Conservation (phyloP, 768 basidiomycete genomes). For the Tulasnella calospora region DNA sequence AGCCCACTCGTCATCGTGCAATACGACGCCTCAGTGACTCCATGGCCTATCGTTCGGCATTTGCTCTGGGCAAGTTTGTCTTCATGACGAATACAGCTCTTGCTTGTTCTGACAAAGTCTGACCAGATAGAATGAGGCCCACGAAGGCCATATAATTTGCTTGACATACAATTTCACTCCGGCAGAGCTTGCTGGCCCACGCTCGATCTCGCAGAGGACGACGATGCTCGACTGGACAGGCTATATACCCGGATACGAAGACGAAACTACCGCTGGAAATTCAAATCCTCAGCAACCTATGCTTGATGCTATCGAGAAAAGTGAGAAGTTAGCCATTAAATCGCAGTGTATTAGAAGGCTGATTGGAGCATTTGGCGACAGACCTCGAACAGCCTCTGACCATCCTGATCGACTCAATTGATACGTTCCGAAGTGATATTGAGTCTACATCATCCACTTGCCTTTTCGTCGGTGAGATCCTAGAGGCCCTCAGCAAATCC, state of each 20-base stretch:
- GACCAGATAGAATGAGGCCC: not conserved
- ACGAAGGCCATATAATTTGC: not conserved
- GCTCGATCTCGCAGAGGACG: not conserved
- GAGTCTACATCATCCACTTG: constrained; percentile 52
- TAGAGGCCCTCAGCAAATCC: constrained; percentile 39
- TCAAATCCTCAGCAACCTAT: not conserved
- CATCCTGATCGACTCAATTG: constrained; percentile 67
- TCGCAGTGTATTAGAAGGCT: not conserved
- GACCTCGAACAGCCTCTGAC: constrained; percentile 47
- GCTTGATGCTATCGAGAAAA: not conserved
- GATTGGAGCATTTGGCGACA: not conserved
- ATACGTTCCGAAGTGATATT: constrained; percentile 58
- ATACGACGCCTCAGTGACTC: constrained; percentile 10
- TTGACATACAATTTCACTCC: not conserved
- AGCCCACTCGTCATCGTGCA: not conserved
- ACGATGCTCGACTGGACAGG: constrained; percentile 19
- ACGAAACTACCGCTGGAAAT: not conserved
- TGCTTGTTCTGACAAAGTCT: not conserved
- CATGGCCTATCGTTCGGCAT: constrained; percentile 8
- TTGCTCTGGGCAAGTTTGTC: not conserved
- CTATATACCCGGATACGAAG: constrained; percentile 6
- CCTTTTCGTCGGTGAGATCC: constrained; percentile 41
- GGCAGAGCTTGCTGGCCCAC: not conserved
- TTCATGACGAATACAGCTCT: not conserved
- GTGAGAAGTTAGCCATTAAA: not conserved